phyloP scores from a whole-genome alignment of 1,139 yeast species.

The Taphrina communis region DNA sequence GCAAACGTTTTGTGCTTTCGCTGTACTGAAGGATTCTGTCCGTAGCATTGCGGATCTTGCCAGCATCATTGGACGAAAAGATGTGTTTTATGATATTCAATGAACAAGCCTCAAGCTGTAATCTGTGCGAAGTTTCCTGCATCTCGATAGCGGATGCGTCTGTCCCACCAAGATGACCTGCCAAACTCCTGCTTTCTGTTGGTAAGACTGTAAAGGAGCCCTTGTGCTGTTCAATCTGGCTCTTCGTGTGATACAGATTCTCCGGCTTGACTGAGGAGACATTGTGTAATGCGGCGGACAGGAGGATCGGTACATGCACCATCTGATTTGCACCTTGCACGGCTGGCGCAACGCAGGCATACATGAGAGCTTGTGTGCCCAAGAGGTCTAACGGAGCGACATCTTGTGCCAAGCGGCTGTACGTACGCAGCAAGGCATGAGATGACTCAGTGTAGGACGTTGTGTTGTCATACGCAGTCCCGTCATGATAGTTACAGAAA shows the following conservation, averaged over 20 bases:
- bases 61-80: constrained; percentile 53
- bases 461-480: constrained; percentile 75
- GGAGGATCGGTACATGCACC: neutral
- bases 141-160: neutral
- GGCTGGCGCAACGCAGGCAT: constrained; percentile 28
- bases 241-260: constrained; percentile 17
- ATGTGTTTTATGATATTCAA: constrained; percentile 52
- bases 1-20: constrained; percentile 45
- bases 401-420: constrained; percentile 45
- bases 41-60: constrained; percentile 53
- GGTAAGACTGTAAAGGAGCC: neutral
- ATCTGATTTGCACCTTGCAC: neutral
- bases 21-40: constrained; percentile 51
- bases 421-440: constrained; percentile 52
- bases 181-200: neutral
- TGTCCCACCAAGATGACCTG: neutral
- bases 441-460: constrained; percentile 63
- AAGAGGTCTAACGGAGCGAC: neutral
- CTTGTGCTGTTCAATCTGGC: constrained; percentile 4
- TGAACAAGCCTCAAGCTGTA: constrained; percentile 27
- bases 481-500: constrained; percentile 70
- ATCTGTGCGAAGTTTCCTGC: neutral
- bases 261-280: constrained; percentile 6
- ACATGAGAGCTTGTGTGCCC: constrained; percentile 17
- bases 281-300: constrained; percentile 15